A percentile compares a stretch with the other conserved stretches of the same genome.
Evolutionary conservation across 495 filamentous ascomycete species (phyloP).

Genomic region (Xylaria castorea): DNA sequence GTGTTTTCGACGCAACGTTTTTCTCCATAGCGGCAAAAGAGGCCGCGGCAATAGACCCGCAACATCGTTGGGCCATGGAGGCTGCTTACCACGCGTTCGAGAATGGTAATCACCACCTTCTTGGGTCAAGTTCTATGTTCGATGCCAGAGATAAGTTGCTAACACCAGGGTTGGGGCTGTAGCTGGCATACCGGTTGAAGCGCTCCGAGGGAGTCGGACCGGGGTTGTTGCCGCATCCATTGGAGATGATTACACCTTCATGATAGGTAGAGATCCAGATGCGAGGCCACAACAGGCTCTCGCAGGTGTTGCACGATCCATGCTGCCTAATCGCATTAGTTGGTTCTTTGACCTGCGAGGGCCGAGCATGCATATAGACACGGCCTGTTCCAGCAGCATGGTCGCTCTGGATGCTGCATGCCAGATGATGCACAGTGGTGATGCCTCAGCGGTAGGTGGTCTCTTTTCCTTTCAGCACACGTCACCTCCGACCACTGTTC

Average conservation of each 20-base stretch:
- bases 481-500: too few relatives aligned
- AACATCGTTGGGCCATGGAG: background rate
- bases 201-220: background rate
- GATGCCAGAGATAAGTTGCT: too few relatives aligned
- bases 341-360: constrained; percentile 53
- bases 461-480: background rate
- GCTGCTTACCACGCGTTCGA: background rate
- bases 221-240: background rate
- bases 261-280: background rate
- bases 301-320: background rate
- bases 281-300: background rate
- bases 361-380: constrained; percentile 48
- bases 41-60: constrained; percentile 1
- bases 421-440: background rate
- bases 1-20: constrained; percentile 1
- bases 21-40: background rate
- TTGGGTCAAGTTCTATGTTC: background rate
- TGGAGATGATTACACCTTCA: background rate
- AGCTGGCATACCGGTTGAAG: background rate
- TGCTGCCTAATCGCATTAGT: constrained; percentile 49
- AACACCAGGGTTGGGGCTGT: too few relatives aligned
- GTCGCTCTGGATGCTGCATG: background rate
- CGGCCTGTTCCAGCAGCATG: constrained; percentile 65
- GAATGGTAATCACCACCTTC: background rate
- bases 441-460: background rate